These are phyloP conservation scores for Paramecium sonneborni DNA, from an alignment of 73 alveolate species.

Conservation along the genomic window DNA sequence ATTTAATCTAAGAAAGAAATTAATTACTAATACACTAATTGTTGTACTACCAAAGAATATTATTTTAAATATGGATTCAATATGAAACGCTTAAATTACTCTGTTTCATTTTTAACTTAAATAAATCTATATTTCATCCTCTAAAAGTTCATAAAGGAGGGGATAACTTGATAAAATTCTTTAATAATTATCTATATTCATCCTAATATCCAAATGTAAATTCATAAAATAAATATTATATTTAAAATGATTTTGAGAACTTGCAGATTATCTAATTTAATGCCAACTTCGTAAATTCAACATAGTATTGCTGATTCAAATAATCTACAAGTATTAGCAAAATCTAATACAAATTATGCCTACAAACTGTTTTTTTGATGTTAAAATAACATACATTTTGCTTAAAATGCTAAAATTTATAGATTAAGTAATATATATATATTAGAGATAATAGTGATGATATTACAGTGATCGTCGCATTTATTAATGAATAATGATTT, in stretches of 20 bases:
- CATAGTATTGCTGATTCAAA: slow-evolving; percentile 69
- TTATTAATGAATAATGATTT: not conserved
- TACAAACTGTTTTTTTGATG: not conserved
- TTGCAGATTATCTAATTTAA: too few relatives aligned
- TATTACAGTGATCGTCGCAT: slow-evolving; percentile 79
- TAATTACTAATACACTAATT: not conserved
- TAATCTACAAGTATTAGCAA: slow-evolving; percentile 50
- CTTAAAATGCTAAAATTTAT: not conserved
- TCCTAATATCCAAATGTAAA: too few relatives aligned
- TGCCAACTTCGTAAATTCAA: slow-evolving; percentile 37
- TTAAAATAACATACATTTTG: slow-evolving; percentile 18
- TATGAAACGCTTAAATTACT: too few relatives aligned
- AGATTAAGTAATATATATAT: not conserved
- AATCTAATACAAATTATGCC: slow-evolving; percentile 31
- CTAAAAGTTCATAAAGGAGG: slow-evolving; percentile 26
- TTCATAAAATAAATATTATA: slow-evolving; percentile 67
- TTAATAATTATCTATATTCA: too few relatives aligned
- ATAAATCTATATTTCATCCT: slow-evolving; percentile 37
- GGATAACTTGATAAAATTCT: too few relatives aligned
- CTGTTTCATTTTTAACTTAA: too few relatives aligned
- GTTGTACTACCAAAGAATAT: not conserved
- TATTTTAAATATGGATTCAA: slow-evolving; percentile 11
- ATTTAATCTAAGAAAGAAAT: not conserved
- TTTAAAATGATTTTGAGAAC: too few relatives aligned
- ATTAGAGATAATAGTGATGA: slow-evolving; percentile 82